Evolutionary conservation across 768 basidiomycete genomes (phyloP), one percentile per base, ranked within the genome.

Genomic region (Termitomyces sp.): DNA sequence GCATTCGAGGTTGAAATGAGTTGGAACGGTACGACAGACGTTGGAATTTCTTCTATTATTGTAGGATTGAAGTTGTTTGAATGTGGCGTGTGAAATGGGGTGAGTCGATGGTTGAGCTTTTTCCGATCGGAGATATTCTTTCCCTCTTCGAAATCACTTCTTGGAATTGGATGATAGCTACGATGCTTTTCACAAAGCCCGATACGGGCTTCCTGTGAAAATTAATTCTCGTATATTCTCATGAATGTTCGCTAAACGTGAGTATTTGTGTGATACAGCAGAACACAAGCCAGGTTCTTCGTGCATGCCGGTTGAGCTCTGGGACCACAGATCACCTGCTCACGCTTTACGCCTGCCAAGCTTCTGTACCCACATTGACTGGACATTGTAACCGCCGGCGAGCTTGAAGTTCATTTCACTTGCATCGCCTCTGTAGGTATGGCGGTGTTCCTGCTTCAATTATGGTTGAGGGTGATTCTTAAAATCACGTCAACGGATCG

Each of bases 341-440:
- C 44, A 50, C 12, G 48, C 28, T 40, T 36, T 8, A 30, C 47
- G 28, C 56, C 23, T 56, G 26, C 28, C 43, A 12, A 20, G 20
- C 18, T 23, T 49, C n/a, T 32, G 13, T 36, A 41, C 33, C 52
- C 26, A 55, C 38, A 35, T 28, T 47, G 13, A 20, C 38, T 50
- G 20, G 23, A 26, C 1, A 23, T 56, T 49, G 52, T 20, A 56
- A 48, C 54, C 53, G 59, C 59, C 54, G 59, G 59, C 28, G 41
- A 56, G 59, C 49, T 60, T 44, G 40, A 60, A 48, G 44, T 50
- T 55, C 53, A 56, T 55, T 60, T 43, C 18, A 36, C 40, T 46
- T 33, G 18, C 35, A 10, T 44, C 47, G 43, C n/a, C 33, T 55
- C 55, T 38, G 50, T 60, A 48, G 40, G 43, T 28, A 35, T 36